Base-by-base conservation (phyloP, 2,329 filamentous ascomycete genomes). In the Coleophoma crateriformis region DNA sequence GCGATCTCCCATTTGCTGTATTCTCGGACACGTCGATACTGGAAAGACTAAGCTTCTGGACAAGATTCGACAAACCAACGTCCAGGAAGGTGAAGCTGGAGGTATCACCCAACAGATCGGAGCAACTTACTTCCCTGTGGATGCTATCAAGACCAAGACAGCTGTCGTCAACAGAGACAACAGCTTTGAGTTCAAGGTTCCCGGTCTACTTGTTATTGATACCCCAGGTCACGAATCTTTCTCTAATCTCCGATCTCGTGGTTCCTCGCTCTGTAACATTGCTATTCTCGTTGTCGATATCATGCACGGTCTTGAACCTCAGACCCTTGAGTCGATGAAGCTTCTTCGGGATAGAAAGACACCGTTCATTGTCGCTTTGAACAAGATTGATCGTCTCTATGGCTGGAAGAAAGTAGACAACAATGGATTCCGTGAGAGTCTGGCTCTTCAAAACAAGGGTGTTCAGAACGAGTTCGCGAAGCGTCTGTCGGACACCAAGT, bases 171-270 rank as follows among this genome's bases (percentile, higher is more conserved):
- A 99, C 77, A 79, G 82, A 64, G 90, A 99, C 65, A 84, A 85
- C 62, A 79, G 79, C 49, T 96, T 99, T 68, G 88, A 96, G 54
- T 95, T 96, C 81, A 99, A 96, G 75, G 89, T 99, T 19, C 95
- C 94, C 41, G 94, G 94, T 79, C 82, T 99, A 49, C 75, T 99
- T 58, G 84, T 99, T 64, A 99, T 99, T 64, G 94, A 99, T 72
- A 99, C 94, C 1, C 95, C 94, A 64, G 94, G 94, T 75, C 94
- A 99, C 90, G 94, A 99, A 82, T 99, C 94, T 64, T 99, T 99
- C 82, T 96, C 92, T 56, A 99, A 99, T 73, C 74, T 99, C 58
- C 88, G 95, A 64, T 96, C 92, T 59, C 85, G 95, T 73, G 94
- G 94, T 73, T 97, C 94, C 38, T 97, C 91, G 13, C 88, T 99